A percentile compares a stretch with the other conserved stretches of the same genome.
Conservation (phyloP, 805 yeast genomes). For the Candida mattraensis region DNA sequence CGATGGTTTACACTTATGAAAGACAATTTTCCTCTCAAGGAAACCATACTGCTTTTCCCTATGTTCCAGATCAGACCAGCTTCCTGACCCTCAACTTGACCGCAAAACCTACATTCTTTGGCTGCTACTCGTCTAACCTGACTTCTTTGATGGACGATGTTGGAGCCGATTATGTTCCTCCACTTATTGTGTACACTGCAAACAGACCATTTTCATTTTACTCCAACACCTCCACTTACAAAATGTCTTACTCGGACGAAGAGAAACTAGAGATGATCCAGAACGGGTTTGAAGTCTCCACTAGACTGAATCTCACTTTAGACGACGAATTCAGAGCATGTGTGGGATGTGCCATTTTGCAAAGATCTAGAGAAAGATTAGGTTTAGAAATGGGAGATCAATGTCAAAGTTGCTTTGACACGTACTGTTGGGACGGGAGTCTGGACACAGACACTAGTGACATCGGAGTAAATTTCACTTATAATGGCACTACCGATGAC, state of each 20-base stretch:
- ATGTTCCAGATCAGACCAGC: conserved; percentile 69
- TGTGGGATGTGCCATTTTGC: conserved; percentile 79
- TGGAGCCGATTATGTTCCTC: conserved; percentile 49
- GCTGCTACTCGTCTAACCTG: conserved; percentile 69
- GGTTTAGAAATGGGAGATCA: conserved; percentile 61
- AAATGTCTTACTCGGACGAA: conserved; percentile 57
- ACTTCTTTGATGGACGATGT: conserved; percentile 47
- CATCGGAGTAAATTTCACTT: conserved; percentile 39
- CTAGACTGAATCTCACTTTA: conserved; percentile 64
- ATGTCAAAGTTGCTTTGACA: conserved; percentile 67
- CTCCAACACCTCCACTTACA: conserved; percentile 73
- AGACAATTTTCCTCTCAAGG: conserved; percentile 58
- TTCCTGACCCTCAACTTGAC: conserved; percentile 62
- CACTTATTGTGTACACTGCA: conserved; percentile 75
- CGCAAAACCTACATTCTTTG: conserved; percentile 75
- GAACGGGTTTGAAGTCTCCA: conserved; percentile 73
- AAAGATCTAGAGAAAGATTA: conserved; percentile 72
- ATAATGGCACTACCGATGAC: conserved; percentile 36
- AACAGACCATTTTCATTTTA: conserved; percentile 64
- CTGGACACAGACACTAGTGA: conserved; percentile 14
- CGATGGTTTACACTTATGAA: conserved; percentile 54
- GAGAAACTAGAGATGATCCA: conserved; percentile 60
- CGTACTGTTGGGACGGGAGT: conserved; percentile 60
- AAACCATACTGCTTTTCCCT: conserved; percentile 67
- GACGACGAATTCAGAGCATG: conserved; percentile 72